Percentiles rank a stretch among this genome's conserved stretches.
Conservation (phyloP, 2,329 filamentous ascomycete genomes). For the Colletotrichum zoysiae region DNA sequence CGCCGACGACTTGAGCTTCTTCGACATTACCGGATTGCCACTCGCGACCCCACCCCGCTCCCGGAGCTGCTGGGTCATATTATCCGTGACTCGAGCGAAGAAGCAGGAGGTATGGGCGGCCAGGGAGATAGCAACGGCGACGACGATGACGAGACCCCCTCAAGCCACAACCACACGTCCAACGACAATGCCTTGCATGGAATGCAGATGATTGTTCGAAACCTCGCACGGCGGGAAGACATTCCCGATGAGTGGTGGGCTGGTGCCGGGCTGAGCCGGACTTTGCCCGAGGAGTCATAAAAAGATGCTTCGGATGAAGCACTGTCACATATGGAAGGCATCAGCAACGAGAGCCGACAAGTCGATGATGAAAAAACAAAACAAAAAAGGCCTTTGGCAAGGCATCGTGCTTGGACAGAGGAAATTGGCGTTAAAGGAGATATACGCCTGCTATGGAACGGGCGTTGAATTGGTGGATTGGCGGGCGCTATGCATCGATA, state of each 20-base stretch:
- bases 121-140: conserved; percentile 28
- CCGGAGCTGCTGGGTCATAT: conserved; percentile 28
- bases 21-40: conserved; percentile 31
- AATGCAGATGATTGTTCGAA: conserved; percentile 79
- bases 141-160: conserved; percentile 33
- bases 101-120: conserved; percentile 19
- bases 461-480: neutral
- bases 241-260: conserved; percentile 89
- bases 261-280: conserved; percentile 74
- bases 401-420: conserved; percentile 4
- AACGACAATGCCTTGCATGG: conserved; percentile 63
- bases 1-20: conserved; percentile 34
- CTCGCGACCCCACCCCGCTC: conserved; percentile 27
- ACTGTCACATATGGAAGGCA: neutral
- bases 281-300: conserved; percentile 58
- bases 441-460: conserved; percentile 5
- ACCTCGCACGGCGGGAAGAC: conserved; percentile 77
- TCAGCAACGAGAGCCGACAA: conserved; percentile 10
- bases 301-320: neutral
- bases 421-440: conserved; percentile 14
- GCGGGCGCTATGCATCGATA: conserved; percentile 5
- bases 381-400: neutral
- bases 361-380: neutral
- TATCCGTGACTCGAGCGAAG: conserved; percentile 30
- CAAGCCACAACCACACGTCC: conserved; percentile 38